Percentiles rank a stretch among this genome's conserved stretches.
phyloP scores from a whole-genome alignment of 208 protist genomes.

The Leishmania lainsoni region DNA sequence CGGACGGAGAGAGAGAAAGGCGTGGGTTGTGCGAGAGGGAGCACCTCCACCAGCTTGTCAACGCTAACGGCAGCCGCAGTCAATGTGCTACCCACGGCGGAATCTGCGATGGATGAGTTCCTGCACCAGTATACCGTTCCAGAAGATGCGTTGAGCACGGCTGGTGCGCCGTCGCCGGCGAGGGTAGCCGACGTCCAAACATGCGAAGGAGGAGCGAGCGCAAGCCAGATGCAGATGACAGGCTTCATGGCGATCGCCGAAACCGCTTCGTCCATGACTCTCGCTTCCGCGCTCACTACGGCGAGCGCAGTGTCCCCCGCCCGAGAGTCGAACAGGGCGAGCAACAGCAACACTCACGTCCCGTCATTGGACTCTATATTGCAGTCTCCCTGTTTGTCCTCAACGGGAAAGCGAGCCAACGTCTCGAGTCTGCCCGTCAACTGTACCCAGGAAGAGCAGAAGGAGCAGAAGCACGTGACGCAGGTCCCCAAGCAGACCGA shows the following conservation, averaged over 20 bases:
- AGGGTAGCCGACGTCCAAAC: not conserved
- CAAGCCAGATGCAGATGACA: not conserved
- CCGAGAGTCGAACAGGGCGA: not conserved
- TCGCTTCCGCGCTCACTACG: not conserved
- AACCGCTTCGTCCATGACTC: not conserved
- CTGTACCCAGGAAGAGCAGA: conserved; percentile 11
- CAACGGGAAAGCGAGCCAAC: conserved; percentile 5
- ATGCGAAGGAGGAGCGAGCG: not conserved
- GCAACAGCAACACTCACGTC: conserved; percentile 17
- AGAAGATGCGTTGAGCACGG: not conserved
- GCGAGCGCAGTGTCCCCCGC: not conserved
- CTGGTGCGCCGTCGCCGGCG: not conserved
- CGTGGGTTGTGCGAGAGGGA: not conserved
- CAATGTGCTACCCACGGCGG: not conserved
- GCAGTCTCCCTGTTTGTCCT: conserved; percentile 8
- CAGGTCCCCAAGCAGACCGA: not conserved
- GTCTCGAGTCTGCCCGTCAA: conserved; percentile 2
- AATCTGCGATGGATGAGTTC: not conserved
- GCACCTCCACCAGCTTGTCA: not conserved
- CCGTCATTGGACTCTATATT: conserved; percentile 7
- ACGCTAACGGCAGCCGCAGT: not conserved
- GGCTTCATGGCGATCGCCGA: not conserved
- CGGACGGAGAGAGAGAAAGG: not conserved
- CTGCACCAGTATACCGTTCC: not conserved
- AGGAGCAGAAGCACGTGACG: not conserved